Evolutionary conservation across 78 protist species (phyloP).

Genomic region (Protostelium mycophagum): DNA sequence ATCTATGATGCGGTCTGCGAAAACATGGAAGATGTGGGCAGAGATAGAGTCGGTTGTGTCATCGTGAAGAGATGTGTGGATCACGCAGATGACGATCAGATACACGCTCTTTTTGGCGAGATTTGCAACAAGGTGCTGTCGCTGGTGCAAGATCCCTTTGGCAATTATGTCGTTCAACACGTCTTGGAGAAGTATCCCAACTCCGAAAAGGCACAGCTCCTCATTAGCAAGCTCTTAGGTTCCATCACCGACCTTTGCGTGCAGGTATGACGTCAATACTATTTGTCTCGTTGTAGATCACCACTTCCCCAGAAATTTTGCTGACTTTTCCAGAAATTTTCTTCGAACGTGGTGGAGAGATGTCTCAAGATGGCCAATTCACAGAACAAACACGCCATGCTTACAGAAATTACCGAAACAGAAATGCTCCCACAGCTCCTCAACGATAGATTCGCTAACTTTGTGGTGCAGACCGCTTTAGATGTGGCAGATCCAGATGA

Average conservation of each 20-base stretch:
- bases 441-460: conserved; percentile 91
- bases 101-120: conserved; percentile 55
- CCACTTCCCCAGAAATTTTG: no score
- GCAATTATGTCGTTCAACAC: conserved; percentile 95
- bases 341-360: conserved; percentile 94
- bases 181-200: conserved; percentile 54
- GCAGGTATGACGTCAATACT: no score
- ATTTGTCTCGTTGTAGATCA: no score
- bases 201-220: background rate
- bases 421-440: conserved; percentile 31
- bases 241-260: background rate
- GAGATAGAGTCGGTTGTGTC: conserved; percentile 96
- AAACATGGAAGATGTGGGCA: conserved; percentile 66
- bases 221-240: background rate
- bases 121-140: conserved; percentile 31
- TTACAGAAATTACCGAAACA: conserved; percentile 56
- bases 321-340: conserved; percentile 94
- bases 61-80: conserved; percentile 95
- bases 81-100: conserved; percentile 67
- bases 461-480: conserved; percentile 91
- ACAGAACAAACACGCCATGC: conserved; percentile 16
- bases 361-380: conserved; percentile 64
- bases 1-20: conserved; percentile 54
- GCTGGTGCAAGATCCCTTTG: conserved; percentile 80
- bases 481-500: conserved; percentile 48